A percentile compares a stretch with the other conserved stretches of the same genome.
Evolutionary conservation across 345 rosid genomes (phyloP).

Genomic region (Camelina sativa): DNA sequence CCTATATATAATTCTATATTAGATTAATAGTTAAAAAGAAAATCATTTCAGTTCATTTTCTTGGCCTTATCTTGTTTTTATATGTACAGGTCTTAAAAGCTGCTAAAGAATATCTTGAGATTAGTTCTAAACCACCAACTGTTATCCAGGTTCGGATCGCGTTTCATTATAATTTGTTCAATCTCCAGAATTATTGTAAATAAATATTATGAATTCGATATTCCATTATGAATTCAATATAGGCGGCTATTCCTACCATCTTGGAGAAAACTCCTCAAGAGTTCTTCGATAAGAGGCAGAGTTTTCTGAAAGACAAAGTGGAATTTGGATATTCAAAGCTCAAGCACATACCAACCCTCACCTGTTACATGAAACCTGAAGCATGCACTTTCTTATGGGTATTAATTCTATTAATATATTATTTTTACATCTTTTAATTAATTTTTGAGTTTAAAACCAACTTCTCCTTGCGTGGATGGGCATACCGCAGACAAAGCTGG

Average conservation of each 20-base stretch:
- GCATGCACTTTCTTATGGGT: conserved; percentile 77
- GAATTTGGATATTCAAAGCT: conserved; percentile 49
- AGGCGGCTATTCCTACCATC: conserved; percentile 73
- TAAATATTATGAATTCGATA: no score
- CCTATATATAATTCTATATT: not conserved
- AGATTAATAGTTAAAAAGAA: not conserved
- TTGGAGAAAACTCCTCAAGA: conserved; percentile 60
- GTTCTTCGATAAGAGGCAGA: conserved; percentile 50
- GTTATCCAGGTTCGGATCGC: conserved; percentile 52
- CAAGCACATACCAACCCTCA: conserved; percentile 59
- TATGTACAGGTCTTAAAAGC: conserved; percentile 49
- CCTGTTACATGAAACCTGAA: conserved; percentile 61
- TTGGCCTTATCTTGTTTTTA: not conserved
- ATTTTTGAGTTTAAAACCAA: not conserved
- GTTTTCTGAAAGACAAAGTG: conserved; percentile 51
- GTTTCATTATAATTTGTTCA: not conserved
- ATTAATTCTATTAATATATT: not conserved
- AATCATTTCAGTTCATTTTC: not conserved
- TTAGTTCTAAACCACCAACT: conserved; percentile 50
- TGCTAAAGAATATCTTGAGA: conserved; percentile 41
- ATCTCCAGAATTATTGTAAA: no score
- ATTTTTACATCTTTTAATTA: not conserved
- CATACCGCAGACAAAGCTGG: conserved; percentile 14
- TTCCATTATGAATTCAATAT: no score
- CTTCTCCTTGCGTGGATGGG: not conserved